phyloP scores from a whole-genome alignment of 192 early-diverging fungal species.

The Entomortierella beljakovae region DNA sequence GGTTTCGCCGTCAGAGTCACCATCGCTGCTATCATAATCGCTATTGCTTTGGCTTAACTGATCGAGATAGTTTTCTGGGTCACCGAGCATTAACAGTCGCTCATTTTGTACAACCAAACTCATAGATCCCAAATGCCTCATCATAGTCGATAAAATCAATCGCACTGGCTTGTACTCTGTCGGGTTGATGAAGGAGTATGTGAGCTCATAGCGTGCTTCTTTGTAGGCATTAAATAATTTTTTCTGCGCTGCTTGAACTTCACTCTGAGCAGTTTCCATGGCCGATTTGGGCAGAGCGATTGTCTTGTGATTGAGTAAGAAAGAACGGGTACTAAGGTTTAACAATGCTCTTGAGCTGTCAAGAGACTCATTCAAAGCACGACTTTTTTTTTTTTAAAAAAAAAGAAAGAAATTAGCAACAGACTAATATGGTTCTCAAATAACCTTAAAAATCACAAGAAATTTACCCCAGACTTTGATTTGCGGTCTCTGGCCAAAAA shows the following conservation, averaged over 20 bases:
- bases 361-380: slow-evolving; percentile 46
- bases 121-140: slow-evolving; percentile 52
- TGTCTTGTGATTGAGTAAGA: slow-evolving; percentile 50
- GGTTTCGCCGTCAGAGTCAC: background rate
- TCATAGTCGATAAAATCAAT: slow-evolving; percentile 32
- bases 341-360: slow-evolving; percentile 37
- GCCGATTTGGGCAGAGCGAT: slow-evolving; percentile 49
- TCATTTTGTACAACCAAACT: slow-evolving; percentile 51
- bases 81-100: slow-evolving; percentile 43
- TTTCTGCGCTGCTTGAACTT: slow-evolving; percentile 45
- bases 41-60: slow-evolving; percentile 29
- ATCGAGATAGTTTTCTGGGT: slow-evolving; percentile 39
- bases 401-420: background rate
- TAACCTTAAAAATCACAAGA: background rate
- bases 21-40: slow-evolving; percentile 9
- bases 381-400: no score
- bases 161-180: slow-evolving; percentile 51
- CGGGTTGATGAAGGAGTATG: slow-evolving; percentile 40
- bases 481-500: slow-evolving; percentile 64
- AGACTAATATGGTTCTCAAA: background rate
- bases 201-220: slow-evolving; percentile 51
- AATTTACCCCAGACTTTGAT: slow-evolving; percentile 59
- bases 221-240: slow-evolving; percentile 43
- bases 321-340: slow-evolving; percentile 42
- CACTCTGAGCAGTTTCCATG: slow-evolving; percentile 39